Percentiles rank a stretch among this genome's conserved stretches.
Evolutionary conservation across 2,329 filamentous ascomycete genomes (phyloP).

Genomic region (Aspergillus nomiae): DNA sequence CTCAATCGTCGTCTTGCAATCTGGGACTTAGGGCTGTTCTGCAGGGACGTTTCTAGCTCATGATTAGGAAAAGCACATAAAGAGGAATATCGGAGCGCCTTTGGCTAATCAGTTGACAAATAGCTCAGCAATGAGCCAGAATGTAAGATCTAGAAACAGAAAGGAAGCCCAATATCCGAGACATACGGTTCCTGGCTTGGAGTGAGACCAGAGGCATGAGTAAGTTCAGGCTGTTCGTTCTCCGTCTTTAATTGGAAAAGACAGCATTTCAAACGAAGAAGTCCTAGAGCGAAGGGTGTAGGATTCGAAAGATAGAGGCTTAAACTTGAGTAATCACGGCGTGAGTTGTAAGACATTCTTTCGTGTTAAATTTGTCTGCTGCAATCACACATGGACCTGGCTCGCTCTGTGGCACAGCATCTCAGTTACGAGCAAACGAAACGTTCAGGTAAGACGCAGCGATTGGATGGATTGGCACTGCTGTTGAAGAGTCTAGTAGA

Average conservation of each 20-base stretch:
- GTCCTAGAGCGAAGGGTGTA: background rate
- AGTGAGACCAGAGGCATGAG: background rate
- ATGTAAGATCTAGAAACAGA: background rate
- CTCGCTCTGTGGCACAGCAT: background rate
- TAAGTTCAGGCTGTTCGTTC: background rate
- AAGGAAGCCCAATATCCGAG: background rate
- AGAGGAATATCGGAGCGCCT: too few species aligned
- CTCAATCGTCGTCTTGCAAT: background rate
- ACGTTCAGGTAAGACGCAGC: background rate
- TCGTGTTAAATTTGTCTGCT: background rate
- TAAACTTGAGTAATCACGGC: background rate
- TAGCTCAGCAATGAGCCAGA: background rate
- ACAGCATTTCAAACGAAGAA: background rate
- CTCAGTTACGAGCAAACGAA: background rate
- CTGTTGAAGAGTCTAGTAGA: background rate
- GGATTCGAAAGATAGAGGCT: background rate
- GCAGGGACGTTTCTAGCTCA: background rate
- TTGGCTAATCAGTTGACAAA: background rate
- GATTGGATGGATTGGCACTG: background rate
- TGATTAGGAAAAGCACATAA: constrained; percentile 3
- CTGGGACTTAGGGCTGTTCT: too few species aligned
- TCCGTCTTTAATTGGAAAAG: background rate
- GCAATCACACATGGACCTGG: background rate
- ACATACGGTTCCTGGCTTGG: background rate
- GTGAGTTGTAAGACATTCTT: background rate